Evolutionary conservation across 495 filamentous ascomycete genomes (phyloP), one percentile per base, ranked within the genome.

Genomic region (Saxophila tyrrhenica): DNA sequence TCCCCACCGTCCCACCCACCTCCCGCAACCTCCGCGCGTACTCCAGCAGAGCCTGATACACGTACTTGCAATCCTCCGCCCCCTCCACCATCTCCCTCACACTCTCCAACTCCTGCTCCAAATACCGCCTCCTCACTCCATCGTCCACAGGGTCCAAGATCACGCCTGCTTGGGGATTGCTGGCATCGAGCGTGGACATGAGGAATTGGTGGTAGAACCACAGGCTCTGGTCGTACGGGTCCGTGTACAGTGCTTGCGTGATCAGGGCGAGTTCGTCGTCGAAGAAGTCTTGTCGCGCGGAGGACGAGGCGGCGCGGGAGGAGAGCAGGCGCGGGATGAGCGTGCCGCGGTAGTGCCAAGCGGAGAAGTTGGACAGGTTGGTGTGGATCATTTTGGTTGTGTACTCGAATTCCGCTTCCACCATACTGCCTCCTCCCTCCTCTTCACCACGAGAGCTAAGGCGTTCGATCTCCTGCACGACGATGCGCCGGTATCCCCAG

Each of bases 171-270:
- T 64, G 59, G 8, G 61, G 62, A 13, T 63, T 59, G 2, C 48
- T 13, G 3, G 68, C 45, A 10, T 63, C 64, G 71, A 83, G 74
- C 2, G 69, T 77, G 58, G 70, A 78, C 70, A 95, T 82, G 53
- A 95, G 66, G 63, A 79, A 91, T 54, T 86, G 82, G 63, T 97
- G 87, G 66, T 97, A 99, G 67, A 89, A 95, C 94, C 94, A 99
- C 15, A 95, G 71, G 10, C 87, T 90, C 61, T 95, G 90, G 65
- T 95, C 89, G 55, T 89, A 84, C 5, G 89, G 86, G 59, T 94
- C 91, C 16, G 88, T 89, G 50, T 80, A 81, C 41, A 96, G 77
- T 0, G 85, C 89, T 48, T 80, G 75, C 51, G 83, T 78, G 29
- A 95, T 83, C 22, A 88, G 71, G 39, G 71, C 71, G 53, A 97